phyloP scores from a whole-genome alignment of 2,329 filamentous ascomycete genomes.

The Escovopsis sp. region DNA sequence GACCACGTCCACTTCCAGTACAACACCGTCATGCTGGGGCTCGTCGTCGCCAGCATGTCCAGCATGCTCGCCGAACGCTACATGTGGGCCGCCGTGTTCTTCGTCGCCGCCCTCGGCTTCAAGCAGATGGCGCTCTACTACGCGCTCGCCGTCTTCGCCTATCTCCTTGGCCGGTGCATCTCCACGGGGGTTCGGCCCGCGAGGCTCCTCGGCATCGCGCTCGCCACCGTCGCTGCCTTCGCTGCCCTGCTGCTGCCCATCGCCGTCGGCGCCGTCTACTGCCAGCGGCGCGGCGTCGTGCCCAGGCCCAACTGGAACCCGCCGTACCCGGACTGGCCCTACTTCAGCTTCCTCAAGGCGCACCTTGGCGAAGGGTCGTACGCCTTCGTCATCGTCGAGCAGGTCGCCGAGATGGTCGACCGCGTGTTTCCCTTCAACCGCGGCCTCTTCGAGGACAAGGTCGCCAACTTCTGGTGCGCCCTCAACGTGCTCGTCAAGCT shows the following conservation, averaged over 20 bases:
- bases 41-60: slow-evolving; percentile 74
- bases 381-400: slow-evolving; percentile 62
- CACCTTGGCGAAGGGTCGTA: slow-evolving; percentile 47
- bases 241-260: slow-evolving; percentile 61
- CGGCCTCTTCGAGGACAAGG: slow-evolving; percentile 97
- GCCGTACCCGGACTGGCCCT: slow-evolving; percentile 45
- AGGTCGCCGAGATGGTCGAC: slow-evolving; percentile 70
- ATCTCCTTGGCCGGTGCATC: slow-evolving; percentile 74
- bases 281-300: slow-evolving; percentile 48
- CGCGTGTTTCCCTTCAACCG: slow-evolving; percentile 92
- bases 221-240: slow-evolving; percentile 60
- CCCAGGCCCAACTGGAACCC: slow-evolving; percentile 40
- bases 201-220: slow-evolving; percentile 59
- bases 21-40: slow-evolving; percentile 95
- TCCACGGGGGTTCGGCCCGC: slow-evolving; percentile 52
- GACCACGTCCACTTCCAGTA: slow-evolving; percentile 97
- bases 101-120: slow-evolving; percentile 85
- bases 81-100: slow-evolving; percentile 84
- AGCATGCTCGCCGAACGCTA: slow-evolving; percentile 73
- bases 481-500: slow-evolving; percentile 84
- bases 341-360: slow-evolving; percentile 41
- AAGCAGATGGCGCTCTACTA: slow-evolving; percentile 99
- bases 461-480: slow-evolving; percentile 95
- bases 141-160: slow-evolving; percentile 82
- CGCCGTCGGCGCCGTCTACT: slow-evolving; percentile 53